A percentile compares a stretch with the other conserved stretches of the same genome.
Evolutionary conservation across 2,329 filamentous ascomycete genomes (phyloP).

Genomic region (Aspergillus sp.): DNA sequence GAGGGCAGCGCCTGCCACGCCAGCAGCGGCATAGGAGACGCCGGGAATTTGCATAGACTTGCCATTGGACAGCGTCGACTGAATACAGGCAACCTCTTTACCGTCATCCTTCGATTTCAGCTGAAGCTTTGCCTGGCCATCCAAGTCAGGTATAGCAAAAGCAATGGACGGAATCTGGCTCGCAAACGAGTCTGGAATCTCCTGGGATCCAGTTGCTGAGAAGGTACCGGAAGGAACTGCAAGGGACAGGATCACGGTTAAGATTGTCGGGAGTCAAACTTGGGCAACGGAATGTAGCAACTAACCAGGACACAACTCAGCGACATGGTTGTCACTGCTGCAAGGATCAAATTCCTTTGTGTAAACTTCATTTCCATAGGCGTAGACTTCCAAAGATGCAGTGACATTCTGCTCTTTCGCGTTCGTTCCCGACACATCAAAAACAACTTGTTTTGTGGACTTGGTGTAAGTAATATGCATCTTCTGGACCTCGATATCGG

Average conservation of each 20-base stretch:
- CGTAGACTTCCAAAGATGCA: conserved; percentile 71
- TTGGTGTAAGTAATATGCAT: conserved; percentile 79
- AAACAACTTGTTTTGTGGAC: conserved; percentile 68
- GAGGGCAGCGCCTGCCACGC: conserved; percentile 81
- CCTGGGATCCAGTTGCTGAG: conserved; percentile 67
- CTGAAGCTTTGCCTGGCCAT: conserved; percentile 77
- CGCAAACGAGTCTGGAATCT: conserved; percentile 70
- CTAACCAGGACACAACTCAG: conserved; percentile 77
- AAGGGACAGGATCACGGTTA: conserved; percentile 20
- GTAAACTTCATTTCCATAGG: conserved; percentile 83
- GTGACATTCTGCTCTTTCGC: conserved; percentile 73
- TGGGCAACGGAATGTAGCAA: conserved; percentile 6
- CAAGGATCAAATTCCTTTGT: conserved; percentile 82
- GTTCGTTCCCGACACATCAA: conserved; percentile 80
- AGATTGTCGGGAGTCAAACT: background rate
- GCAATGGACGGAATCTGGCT: conserved; percentile 81
- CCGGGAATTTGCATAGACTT: conserved; percentile 74
- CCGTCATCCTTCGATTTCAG: conserved; percentile 63
- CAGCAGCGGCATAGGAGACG: conserved; percentile 79
- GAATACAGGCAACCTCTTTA: conserved; percentile 74
- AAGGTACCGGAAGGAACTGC: conserved; percentile 74
- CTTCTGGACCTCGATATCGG: conserved; percentile 68
- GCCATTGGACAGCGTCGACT: conserved; percentile 80
- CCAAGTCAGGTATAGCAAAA: conserved; percentile 86
- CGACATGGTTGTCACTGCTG: conserved; percentile 62